These are phyloP conservation scores for Coniochaeta sp. DNA, from an alignment of 2,329 filamentous ascomycete genomes.

Conservation along the genomic window DNA sequence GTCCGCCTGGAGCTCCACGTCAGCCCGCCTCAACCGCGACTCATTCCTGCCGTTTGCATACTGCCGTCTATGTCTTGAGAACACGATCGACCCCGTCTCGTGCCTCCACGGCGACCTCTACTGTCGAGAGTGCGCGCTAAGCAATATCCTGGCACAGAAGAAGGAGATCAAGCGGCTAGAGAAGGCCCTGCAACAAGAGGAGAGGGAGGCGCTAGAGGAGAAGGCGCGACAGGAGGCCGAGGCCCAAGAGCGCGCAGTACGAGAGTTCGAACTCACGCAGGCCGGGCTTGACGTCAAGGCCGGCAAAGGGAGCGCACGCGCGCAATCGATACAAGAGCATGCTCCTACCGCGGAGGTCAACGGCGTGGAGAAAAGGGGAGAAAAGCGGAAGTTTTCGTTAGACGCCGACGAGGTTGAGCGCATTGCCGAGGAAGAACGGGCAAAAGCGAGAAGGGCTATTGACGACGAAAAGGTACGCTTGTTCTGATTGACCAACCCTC, in stretches of 20 bases:
- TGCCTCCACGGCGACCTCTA: constrained; percentile 85
- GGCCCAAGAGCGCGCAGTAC: constrained; percentile 60
- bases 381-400: constrained; percentile 72
- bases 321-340: constrained; percentile 9
- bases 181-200: constrained; percentile 53
- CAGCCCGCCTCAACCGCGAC: constrained; percentile 80
- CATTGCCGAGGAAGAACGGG: constrained; percentile 62
- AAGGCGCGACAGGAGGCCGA: constrained; percentile 58
- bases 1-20: constrained; percentile 71
- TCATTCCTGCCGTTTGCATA: constrained; percentile 88
- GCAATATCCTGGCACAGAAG: constrained; percentile 83
- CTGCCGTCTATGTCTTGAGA: constrained; percentile 79
- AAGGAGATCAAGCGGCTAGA: constrained; percentile 83
- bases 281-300: constrained; percentile 51
- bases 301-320: constrained; percentile 15
- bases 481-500: neutral
- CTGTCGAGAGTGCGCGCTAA: constrained; percentile 88
- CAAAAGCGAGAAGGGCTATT: constrained; percentile 61
- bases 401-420: constrained; percentile 69
- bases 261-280: constrained; percentile 80
- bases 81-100: constrained; percentile 73
- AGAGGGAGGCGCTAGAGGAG: constrained; percentile 55
- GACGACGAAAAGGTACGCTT: constrained; percentile 60
- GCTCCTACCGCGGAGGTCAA: constrained; percentile 16
- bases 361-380: constrained; percentile 29